Conservation (phyloP, 2,329 filamentous ascomycete species). For the Trichoderma oligosporum region DNA sequence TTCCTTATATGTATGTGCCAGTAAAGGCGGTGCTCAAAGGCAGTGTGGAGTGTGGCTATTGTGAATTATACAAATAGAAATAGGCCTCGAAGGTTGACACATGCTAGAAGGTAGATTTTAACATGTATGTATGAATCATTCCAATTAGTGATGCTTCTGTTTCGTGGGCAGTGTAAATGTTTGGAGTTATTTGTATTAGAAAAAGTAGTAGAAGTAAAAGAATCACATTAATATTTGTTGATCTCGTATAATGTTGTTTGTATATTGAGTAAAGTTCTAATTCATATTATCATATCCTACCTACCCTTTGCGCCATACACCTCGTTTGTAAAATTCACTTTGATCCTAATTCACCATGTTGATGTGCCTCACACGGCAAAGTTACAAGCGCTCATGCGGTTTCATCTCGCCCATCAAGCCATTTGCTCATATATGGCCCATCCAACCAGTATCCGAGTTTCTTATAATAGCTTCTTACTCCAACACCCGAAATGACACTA, state of each 20-base stretch:
- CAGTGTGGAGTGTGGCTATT: too few species aligned
- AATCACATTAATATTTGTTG: neutral
- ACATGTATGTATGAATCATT: too few species aligned
- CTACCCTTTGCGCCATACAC: conserved; percentile 2
- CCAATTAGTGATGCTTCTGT: too few species aligned
- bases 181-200: too few species aligned
- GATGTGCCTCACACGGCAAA: too few species aligned
- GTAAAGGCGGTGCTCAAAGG: too few species aligned
- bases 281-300: neutral
- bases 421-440: conserved; percentile 77
- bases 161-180: too few species aligned
- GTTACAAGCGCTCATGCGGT: neutral
- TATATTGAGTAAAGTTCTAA: neutral
- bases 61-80: too few species aligned
- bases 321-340: neutral
- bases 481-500: conserved; percentile 95
- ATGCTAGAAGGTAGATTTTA: too few species aligned
- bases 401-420: conserved; percentile 48
- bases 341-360: neutral
- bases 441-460: conserved; percentile 92
- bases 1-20: too few species aligned
- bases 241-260: too few species aligned
- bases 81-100: too few species aligned
- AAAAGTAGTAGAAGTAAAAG: neutral
- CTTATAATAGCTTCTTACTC: conserved; percentile 90